Base-by-base conservation (phyloP, 2,329 filamentous ascomycete genomes). In the Claviceps fusiformis region DNA sequence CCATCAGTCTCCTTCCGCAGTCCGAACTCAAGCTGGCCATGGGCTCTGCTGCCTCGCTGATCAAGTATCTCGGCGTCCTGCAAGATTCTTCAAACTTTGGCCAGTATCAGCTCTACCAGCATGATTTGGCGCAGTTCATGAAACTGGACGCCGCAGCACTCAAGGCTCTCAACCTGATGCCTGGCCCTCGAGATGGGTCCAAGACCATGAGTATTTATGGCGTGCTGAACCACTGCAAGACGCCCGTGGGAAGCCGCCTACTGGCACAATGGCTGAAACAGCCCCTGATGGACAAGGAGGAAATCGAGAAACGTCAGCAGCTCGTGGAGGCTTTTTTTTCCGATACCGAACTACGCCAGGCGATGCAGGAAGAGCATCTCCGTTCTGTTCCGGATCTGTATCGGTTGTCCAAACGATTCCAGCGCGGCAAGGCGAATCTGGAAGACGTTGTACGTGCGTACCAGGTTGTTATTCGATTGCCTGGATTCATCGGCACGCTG, bases 131-230 rank as follows among this genome's bases (percentile, higher is more conserved):
- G 2, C 91, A 98, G 64, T 98, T 89, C 68, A 98, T 98, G 93
- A 98, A 96, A 71, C 78, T 98, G 5, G 93, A 98, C 70, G 90
- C 95, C 0, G 89, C 93, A 1, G 93, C 93, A 0, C 75, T 98
- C 47, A 92, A 95, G 64, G 93, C 93, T 0, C 78, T 98, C 54
- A 98, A 98, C 64, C 79, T 98, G 43, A 97, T 98, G 91, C 95
- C 93, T 5, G 92, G 93, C 5, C 89, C 89, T 0, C 83, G 90
- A 60, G 93, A 98, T 65, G 93, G 93, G 2, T 81, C 89, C n/a
- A 97, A 96, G 74, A 95, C 83, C 0, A 98, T 98, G 93, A 97
- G 91, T 66, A 69, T 98, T 53, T 98, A 88, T 63, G 93, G 93
- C 0, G 74, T 98, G 19, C 76, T 98, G 46, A 97, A 98, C 64